Evolutionary conservation across 768 basidiomycete species (phyloP).

Genomic region (Suillus weaverae): DNA sequence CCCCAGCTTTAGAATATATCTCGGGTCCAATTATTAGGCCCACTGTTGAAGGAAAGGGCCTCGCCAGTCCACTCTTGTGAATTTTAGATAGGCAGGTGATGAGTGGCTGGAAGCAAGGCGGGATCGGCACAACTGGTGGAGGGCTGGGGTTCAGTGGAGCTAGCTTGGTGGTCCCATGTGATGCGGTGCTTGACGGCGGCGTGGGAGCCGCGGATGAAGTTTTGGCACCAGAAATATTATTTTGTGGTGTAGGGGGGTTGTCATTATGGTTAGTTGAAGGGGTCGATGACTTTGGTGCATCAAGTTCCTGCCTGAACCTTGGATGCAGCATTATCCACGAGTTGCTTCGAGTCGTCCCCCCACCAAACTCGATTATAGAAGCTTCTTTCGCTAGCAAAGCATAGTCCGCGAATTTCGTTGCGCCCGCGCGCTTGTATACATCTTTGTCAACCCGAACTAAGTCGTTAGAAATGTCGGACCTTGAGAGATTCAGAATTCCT

Average conservation of each 20-base stretch:
- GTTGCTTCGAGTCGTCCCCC: slow-evolving; percentile 3
- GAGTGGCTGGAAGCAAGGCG: slow-evolving; percentile 27
- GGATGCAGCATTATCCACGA: slow-evolving; percentile 32
- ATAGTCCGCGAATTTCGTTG: slow-evolving; percentile 28
- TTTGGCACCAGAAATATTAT: not conserved
- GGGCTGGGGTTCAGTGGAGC: not conserved
- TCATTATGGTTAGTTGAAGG: not conserved
- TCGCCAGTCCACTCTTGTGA: slow-evolving; percentile 31
- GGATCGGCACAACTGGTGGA: no score
- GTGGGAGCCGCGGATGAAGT: not conserved
- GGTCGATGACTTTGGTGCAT: not conserved
- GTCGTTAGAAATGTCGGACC: slow-evolving; percentile 38
- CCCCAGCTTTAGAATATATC: slow-evolving; percentile 43
- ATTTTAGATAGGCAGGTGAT: slow-evolving; percentile 35
- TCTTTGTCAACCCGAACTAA: slow-evolving; percentile 31
- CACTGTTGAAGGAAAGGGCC: slow-evolving; percentile 38
- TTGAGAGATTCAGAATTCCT: slow-evolving; percentile 35
- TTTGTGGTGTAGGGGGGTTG: not conserved
- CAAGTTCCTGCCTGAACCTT: slow-evolving; percentile 14
- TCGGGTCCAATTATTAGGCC: slow-evolving; percentile 32
- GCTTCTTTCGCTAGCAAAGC: slow-evolving; percentile 23
- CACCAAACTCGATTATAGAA: slow-evolving; percentile 31
- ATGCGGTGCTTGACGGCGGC: no score
- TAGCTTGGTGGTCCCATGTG: not conserved
- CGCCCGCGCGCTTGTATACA: slow-evolving; percentile 27